Conservation (phyloP, 2,329 filamentous ascomycete genomes). For the Rhexocercosporidium sp. region DNA sequence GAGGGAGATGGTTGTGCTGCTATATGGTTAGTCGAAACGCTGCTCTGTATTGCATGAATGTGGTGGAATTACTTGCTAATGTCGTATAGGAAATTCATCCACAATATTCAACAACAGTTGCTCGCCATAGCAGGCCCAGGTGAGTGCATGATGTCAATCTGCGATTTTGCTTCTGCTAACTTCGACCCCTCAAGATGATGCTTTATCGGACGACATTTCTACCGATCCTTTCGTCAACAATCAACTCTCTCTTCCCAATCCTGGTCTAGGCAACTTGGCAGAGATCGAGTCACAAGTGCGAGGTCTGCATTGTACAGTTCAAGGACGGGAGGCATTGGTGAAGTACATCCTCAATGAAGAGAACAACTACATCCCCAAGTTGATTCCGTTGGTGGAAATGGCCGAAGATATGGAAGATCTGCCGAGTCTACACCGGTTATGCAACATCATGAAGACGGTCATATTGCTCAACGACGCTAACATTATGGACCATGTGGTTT, state of each 20-base stretch:
- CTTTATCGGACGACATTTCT: conserved; percentile 81
- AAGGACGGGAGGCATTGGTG: conserved; percentile 82
- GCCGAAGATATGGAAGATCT: conserved; percentile 92
- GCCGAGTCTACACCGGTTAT: conserved; percentile 84
- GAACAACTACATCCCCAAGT: conserved; percentile 78
- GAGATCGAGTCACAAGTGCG: conserved; percentile 89
- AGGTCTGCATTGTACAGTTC: conserved; percentile 72
- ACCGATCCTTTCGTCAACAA: conserved; percentile 69
- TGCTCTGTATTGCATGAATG: neutral
- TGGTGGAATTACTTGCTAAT: conserved; percentile 14
- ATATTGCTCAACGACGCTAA: conserved; percentile 93
- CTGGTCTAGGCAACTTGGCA: conserved; percentile 79
- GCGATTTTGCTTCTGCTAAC: neutral
- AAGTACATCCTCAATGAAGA: conserved; percentile 83
- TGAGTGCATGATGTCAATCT: conserved; percentile 45
- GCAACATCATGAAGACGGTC: conserved; percentile 97
- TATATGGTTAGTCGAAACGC: conserved; percentile 73
- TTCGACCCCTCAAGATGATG: conserved; percentile 66
- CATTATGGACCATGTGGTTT: conserved; percentile 93
- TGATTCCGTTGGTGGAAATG: conserved; percentile 84
- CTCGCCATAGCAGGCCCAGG: conserved; percentile 66
- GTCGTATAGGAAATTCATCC: conserved; percentile 81
- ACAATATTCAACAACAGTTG: conserved; percentile 79
- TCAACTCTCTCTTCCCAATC: conserved; percentile 75
- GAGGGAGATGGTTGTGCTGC: conserved; percentile 91